Conservation (phyloP, 1,284 basidiomycete species). For the Thecaphora thlaspeos region DNA sequence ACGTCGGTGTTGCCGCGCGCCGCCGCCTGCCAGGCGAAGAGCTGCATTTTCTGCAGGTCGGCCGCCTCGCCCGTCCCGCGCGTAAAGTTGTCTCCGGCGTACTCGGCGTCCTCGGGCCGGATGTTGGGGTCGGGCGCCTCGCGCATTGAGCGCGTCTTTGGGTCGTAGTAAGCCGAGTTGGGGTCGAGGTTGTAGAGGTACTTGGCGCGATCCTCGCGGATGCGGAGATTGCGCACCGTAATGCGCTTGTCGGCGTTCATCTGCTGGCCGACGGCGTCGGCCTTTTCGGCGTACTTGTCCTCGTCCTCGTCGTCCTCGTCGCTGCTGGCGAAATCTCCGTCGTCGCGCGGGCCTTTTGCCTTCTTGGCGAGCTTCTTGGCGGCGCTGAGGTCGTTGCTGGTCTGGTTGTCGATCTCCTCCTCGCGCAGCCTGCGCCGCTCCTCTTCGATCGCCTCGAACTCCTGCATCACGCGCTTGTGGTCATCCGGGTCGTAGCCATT, state of each 20-base stretch:
- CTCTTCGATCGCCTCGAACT: slow-evolving; percentile 83
- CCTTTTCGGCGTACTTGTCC: slow-evolving; percentile 81
- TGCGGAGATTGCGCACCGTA: slow-evolving; percentile 95
- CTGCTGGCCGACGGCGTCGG: slow-evolving; percentile 95
- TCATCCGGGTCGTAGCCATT: slow-evolving; percentile 92
- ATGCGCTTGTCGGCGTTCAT: slow-evolving; percentile 96
- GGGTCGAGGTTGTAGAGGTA: slow-evolving; percentile 96
- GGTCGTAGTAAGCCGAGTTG: slow-evolving; percentile 96
- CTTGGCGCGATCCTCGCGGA: slow-evolving; percentile 98
- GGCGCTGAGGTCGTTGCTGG: slow-evolving; percentile 61
- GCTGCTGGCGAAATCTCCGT: slow-evolving; percentile 75
- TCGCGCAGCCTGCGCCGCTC: slow-evolving; percentile 85
- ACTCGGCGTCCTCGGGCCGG: slow-evolving; percentile 79
- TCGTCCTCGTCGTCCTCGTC: slow-evolving; percentile 63
- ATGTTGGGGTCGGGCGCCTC: slow-evolving; percentile 82
- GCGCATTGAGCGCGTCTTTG: slow-evolving; percentile 99
- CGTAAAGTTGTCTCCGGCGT: slow-evolving; percentile 94
- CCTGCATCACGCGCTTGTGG: slow-evolving; percentile 83
- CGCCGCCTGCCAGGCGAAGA: slow-evolving; percentile 96
- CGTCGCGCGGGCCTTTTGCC: slow-evolving; percentile 60
- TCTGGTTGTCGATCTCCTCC: slow-evolving; percentile 95
- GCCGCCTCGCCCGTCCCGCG: slow-evolving; percentile 86
- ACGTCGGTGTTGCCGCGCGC: slow-evolving; percentile 83
- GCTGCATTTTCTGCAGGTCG: slow-evolving; percentile 84
- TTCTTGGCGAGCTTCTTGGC: slow-evolving; percentile 81